Evolutionary conservation across 202 grass and related monocot genomes (phyloP).

Genomic region (Elaeis oleifera): DNA sequence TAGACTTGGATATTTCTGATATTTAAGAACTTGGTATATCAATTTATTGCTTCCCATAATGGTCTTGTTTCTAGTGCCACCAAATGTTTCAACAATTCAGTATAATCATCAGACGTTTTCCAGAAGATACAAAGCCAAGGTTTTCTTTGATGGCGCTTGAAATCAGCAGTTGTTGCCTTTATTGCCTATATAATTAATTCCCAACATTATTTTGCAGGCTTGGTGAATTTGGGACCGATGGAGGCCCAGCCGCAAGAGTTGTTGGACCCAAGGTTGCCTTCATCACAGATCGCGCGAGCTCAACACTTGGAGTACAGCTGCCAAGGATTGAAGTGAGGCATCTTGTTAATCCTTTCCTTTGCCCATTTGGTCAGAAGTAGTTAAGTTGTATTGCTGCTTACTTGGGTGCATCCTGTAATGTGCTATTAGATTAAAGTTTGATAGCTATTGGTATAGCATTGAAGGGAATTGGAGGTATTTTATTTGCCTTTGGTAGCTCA

Average conservation of each 20-base stretch:
- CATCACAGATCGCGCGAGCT: slow-evolving; percentile 7
- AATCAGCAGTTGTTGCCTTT: neutral
- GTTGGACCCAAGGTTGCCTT: slow-evolving; percentile 5
- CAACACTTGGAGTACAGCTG: slow-evolving; percentile 5
- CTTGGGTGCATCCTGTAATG: neutral
- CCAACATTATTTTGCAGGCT: slow-evolving; percentile 8
- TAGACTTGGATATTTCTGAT: too few species aligned
- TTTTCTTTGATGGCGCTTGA: neutral
- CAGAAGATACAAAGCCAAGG: too few species aligned
- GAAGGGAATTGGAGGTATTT: slow-evolving; percentile 18
- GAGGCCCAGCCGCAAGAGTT: slow-evolving; percentile 7
- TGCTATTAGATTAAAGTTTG: slow-evolving; percentile 24
- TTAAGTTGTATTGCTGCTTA: neutral
- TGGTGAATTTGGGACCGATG: slow-evolving; percentile 19
- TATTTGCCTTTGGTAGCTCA: slow-evolving; percentile 23
- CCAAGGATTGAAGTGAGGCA: slow-evolving; percentile 17
- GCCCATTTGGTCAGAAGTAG: neutral
- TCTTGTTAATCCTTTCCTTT: neutral
- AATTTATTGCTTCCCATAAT: too few species aligned
- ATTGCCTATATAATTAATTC: neutral
- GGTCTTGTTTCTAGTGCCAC: too few species aligned
- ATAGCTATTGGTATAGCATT: slow-evolving; percentile 16
- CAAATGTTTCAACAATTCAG: too few species aligned
- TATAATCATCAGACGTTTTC: too few species aligned
- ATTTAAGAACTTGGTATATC: too few species aligned